Conservation (phyloP, 345 rosid genomes). For the Salix suchowensis region DNA sequence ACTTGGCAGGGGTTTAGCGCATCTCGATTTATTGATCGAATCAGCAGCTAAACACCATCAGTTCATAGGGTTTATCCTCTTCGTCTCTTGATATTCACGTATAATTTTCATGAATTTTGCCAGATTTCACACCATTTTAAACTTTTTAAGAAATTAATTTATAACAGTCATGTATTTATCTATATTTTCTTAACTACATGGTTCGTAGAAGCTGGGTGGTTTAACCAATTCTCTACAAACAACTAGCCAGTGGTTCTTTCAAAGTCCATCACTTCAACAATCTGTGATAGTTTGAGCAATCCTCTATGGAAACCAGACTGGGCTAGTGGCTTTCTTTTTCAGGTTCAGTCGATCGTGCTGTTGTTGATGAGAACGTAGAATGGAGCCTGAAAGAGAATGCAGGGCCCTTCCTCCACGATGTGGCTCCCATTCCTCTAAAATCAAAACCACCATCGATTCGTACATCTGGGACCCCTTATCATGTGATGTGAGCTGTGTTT, state of each 20-base stretch:
- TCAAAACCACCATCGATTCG: slow-evolving; percentile 7
- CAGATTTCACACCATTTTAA: no score
- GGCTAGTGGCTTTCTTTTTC: not conserved
- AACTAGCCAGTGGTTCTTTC: not conserved
- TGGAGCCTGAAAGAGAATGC: not conserved
- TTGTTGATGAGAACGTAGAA: not conserved
- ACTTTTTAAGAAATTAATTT: no score
- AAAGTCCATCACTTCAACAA: not conserved
- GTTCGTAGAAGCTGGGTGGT: not conserved
- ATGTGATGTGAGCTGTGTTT: slow-evolving; percentile 11
- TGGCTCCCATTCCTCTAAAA: slow-evolving; percentile 1
- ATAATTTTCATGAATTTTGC: no score
- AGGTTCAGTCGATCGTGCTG: not conserved
- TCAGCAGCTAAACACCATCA: no score
- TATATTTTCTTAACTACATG: not conserved
- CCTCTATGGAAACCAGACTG: not conserved
- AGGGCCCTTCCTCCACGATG: not conserved
- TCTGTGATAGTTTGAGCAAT: not conserved
- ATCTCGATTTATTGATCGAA: no score
- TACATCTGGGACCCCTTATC: slow-evolving; percentile 13
- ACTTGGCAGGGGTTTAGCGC: no score
- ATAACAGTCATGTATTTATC: no score
- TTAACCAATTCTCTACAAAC: not conserved
- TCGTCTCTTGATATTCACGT: no score
- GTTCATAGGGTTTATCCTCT: no score